Evolutionary conservation across 768 basidiomycete genomes (phyloP).

Genomic region (Tylopilus plumbeoviolaceoides): DNA sequence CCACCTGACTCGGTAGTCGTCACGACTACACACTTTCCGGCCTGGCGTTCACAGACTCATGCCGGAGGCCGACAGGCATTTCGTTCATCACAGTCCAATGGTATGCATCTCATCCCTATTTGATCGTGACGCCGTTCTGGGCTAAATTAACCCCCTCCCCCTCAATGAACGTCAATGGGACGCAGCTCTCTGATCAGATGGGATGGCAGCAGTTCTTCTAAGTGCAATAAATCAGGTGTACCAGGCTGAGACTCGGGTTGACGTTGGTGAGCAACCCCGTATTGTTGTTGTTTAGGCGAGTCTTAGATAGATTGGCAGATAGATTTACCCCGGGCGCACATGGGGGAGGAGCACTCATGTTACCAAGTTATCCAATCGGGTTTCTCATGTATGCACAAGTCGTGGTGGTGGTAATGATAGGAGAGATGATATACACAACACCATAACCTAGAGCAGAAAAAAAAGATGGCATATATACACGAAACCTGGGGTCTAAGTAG

Average conservation of each 20-base stretch:
- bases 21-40: too few species aligned
- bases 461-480: constrained; percentile 1
- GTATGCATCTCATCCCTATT: background rate
- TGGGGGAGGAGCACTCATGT: background rate
- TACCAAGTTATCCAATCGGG: background rate
- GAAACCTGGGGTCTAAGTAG: background rate
- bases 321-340: background rate
- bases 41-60: background rate
- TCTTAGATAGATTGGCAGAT: background rate
- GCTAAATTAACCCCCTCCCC: background rate
- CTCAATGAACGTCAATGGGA: background rate
- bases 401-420: background rate
- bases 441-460: background rate
- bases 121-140: background rate
- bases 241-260: background rate
- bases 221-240: too few species aligned
- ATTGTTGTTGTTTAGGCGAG: background rate
- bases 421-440: background rate
- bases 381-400: background rate
- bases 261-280: background rate
- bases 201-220: background rate
- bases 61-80: background rate
- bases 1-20: too few species aligned
- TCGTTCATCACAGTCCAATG: background rate
- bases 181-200: background rate